phyloP scores from a whole-genome alignment of 2,329 filamentous ascomycete species.

The Fusarium sarcochroum region DNA sequence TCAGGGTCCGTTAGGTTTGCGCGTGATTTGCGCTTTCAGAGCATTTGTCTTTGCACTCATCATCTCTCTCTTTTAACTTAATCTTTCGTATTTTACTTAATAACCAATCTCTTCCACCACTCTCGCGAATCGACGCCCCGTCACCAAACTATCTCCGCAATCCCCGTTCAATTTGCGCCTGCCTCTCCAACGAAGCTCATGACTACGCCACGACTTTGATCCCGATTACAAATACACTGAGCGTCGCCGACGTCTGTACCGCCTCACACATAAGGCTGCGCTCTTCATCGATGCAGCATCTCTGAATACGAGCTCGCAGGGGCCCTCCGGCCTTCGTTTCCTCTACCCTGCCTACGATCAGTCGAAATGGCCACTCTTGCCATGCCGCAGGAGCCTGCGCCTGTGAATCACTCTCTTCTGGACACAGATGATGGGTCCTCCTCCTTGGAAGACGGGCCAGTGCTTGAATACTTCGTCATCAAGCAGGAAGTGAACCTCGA shows the following conservation, averaged over 20 bases:
- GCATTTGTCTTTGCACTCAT: constrained; percentile 13
- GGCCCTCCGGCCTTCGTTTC: constrained; percentile 46
- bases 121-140: background rate
- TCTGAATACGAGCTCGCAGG: constrained; percentile 43
- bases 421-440: constrained; percentile 52
- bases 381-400: constrained; percentile 37
- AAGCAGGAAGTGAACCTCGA: constrained; percentile 93
- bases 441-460: constrained; percentile 53
- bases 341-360: constrained; percentile 37
- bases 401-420: constrained; percentile 49
- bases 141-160: constrained; percentile 21
- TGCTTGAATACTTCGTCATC: constrained; percentile 69
- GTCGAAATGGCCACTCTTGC: constrained; percentile 35
- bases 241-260: constrained; percentile 4
- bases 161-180: constrained; percentile 36
- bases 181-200: constrained; percentile 21
- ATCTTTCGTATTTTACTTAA: background rate
- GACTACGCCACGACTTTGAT: constrained; percentile 30
- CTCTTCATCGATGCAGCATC: constrained; percentile 43
- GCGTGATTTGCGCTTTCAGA: constrained; percentile 31
- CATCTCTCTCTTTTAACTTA: constrained; percentile 4
- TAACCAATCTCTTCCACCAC: background rate
- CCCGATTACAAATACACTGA: constrained; percentile 3
- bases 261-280: background rate
- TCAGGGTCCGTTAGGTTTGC: constrained; percentile 24